Percentiles rank a stretch among this genome's conserved stretches.
phyloP scores from a whole-genome alignment of 202 grass and related monocot genomes.

The Setaria viridis region DNA sequence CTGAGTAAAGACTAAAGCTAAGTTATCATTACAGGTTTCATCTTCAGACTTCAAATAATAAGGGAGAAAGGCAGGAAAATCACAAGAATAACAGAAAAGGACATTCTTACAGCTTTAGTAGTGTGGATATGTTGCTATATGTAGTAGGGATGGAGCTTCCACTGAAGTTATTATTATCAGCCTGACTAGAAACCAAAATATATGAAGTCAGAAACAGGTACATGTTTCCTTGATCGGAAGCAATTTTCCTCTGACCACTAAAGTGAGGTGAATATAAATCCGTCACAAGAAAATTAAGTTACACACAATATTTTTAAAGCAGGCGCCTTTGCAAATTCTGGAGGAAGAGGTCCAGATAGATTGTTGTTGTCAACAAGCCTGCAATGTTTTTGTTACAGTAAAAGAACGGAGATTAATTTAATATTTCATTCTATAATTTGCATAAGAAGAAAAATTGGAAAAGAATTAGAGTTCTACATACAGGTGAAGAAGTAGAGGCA shows the following conservation, averaged over 20 bases:
- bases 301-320: constrained; percentile 85
- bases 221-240: constrained; percentile 18
- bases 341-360: constrained; percentile 86
- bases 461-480: constrained; percentile 60
- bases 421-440: constrained; percentile 14
- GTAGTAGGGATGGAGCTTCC: constrained; percentile 83
- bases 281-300: neutral
- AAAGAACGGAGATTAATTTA: constrained; percentile 20
- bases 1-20: neutral
- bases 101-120: constrained; percentile 82
- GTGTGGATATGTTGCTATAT: constrained; percentile 75
- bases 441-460: constrained; percentile 31
- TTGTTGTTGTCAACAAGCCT: constrained; percentile 98
- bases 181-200: constrained; percentile 73
- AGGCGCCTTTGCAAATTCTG: constrained; percentile 64
- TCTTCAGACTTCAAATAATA: constrained; percentile 2
- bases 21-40: neutral
- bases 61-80: neutral
- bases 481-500: constrained; percentile 81
- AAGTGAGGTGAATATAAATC: constrained; percentile 46
- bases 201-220: constrained; percentile 40
- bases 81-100: constrained; percentile 35
- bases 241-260: constrained; percentile 34
- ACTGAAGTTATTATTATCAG: constrained; percentile 93
- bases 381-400: constrained; percentile 42